Percentiles rank a stretch among this genome's conserved stretches.
These are phyloP conservation scores for Globisporangium ultimum DNA, from an alignment of 352 stramenopile species.

Conservation along the genomic window DNA sequence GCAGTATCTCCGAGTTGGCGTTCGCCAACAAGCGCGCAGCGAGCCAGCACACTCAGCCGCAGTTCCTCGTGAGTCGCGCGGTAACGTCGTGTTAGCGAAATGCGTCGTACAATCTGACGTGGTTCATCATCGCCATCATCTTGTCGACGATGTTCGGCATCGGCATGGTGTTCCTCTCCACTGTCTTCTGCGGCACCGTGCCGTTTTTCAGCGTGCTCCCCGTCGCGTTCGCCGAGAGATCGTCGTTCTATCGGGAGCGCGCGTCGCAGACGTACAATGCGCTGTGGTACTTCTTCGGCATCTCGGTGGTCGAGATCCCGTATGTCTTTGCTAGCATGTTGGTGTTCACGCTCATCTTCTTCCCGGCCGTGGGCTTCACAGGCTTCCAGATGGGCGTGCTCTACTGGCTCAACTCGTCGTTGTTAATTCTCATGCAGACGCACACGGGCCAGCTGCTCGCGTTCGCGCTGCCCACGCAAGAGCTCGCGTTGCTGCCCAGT, in stretches of 20 bases:
- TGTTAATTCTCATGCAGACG: conserved; percentile 37
- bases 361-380: conserved; percentile 38
- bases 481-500: conserved; percentile 29
- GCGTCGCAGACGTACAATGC: conserved; percentile 79
- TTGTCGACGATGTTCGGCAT: conserved; percentile 78
- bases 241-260: conserved; percentile 71
- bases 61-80: conserved; percentile 21
- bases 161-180: conserved; percentile 81
- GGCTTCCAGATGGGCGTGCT: conserved; percentile 20
- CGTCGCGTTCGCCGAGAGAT: conserved; percentile 75
- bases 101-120: conserved; percentile 28
- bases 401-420: conserved; percentile 30
- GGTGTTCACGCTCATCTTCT: conserved; percentile 15
- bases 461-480: conserved; percentile 31
- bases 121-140: conserved; percentile 52
- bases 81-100: conserved; percentile 10
- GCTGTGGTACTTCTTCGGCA: conserved; percentile 61
- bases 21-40: conserved; percentile 28
- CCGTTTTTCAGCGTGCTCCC: conserved; percentile 80
- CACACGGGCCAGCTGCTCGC: conserved; percentile 33
- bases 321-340: conserved; percentile 5
- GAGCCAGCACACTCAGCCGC: conserved; percentile 19
- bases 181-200: conserved; percentile 81
- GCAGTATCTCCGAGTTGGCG: conserved; percentile 16
- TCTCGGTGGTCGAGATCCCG: conserved; percentile 36